Evolutionary conservation across 305 asterid genomes (phyloP).

Genomic region (Striga hermonthica): DNA sequence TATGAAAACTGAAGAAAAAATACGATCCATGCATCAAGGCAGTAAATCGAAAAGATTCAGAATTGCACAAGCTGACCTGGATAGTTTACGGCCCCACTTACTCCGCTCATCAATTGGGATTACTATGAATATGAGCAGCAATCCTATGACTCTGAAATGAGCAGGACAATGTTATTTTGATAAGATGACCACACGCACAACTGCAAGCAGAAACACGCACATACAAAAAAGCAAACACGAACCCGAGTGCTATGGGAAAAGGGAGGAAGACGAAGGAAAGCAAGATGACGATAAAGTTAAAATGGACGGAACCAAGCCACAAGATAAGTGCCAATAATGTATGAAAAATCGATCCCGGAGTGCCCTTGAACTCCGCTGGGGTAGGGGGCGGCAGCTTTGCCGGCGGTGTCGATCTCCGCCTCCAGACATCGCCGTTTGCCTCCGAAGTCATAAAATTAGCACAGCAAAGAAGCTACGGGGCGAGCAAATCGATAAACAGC

Average conservation of each 20-base stretch:
- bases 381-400: slow-evolving; percentile 33
- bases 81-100: slow-evolving; percentile 57
- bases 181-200: slow-evolving; percentile 7
- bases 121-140: slow-evolving; percentile 56
- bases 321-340: slow-evolving; percentile 49
- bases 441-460: slow-evolving; percentile 37
- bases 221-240: slow-evolving; percentile 27
- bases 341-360: slow-evolving; percentile 41
- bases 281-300: slow-evolving; percentile 42
- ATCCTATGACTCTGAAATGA: slow-evolving; percentile 62
- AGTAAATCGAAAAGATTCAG: background rate
- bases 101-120: slow-evolving; percentile 72
- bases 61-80: slow-evolving; percentile 46
- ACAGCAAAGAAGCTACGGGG: background rate
- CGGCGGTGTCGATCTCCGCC: slow-evolving; percentile 33
- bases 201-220: background rate
- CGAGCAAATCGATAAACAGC: background rate
- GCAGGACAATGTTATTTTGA: slow-evolving; percentile 1
- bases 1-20: slow-evolving; percentile 15
- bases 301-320: slow-evolving; percentile 78
- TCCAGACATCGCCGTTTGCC: slow-evolving; percentile 32
- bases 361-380: slow-evolving; percentile 62
- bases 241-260: slow-evolving; percentile 57
- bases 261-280: slow-evolving; percentile 65
- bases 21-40: slow-evolving; percentile 1